Conservation (phyloP, 2,329 filamentous ascomycete species). For the Diaporthe citrichinensis region DNA sequence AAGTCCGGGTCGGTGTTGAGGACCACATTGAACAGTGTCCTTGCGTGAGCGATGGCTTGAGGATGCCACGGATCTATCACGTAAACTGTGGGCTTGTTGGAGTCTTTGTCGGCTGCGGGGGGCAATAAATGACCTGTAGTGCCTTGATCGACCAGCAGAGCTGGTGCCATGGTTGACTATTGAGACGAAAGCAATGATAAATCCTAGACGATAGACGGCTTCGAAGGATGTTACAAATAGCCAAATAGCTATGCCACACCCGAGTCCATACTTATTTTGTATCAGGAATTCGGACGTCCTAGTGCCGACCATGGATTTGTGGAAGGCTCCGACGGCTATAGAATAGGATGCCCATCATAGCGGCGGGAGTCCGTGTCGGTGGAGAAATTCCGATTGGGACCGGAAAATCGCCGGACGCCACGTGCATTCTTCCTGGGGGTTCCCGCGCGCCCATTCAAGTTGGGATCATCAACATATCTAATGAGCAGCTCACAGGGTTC, state of each 20-base stretch:
- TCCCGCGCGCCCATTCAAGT: neutral
- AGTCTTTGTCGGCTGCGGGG: neutral
- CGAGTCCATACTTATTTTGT: neutral
- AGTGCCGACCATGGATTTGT: too few relatives aligned
- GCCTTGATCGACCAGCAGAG: neutral
- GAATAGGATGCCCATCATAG: too few relatives aligned
- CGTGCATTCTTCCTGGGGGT: neutral
- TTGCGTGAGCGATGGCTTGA: neutral
- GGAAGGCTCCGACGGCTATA: too few relatives aligned
- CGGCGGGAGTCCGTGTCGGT: neutral
- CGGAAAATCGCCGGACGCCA: neutral
- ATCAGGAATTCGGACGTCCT: too few relatives aligned
- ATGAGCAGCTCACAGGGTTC: neutral
- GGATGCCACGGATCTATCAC: conserved; percentile 5
- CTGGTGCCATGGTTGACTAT: neutral
- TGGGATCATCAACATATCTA: neutral
- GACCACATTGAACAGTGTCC: conserved; percentile 12
- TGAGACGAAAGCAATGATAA: neutral
- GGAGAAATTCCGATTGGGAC: neutral
- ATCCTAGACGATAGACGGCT: neutral
- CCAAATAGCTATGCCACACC: neutral
- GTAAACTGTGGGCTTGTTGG: neutral
- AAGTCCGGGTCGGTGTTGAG: conserved; percentile 4
- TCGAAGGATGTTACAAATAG: neutral
- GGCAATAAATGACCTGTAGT: neutral